Percentiles rank a stretch among this genome's conserved stretches.
Evolutionary conservation across 306 rosid genomes (phyloP).

Genomic region (Lithocarpus polystachyus): DNA sequence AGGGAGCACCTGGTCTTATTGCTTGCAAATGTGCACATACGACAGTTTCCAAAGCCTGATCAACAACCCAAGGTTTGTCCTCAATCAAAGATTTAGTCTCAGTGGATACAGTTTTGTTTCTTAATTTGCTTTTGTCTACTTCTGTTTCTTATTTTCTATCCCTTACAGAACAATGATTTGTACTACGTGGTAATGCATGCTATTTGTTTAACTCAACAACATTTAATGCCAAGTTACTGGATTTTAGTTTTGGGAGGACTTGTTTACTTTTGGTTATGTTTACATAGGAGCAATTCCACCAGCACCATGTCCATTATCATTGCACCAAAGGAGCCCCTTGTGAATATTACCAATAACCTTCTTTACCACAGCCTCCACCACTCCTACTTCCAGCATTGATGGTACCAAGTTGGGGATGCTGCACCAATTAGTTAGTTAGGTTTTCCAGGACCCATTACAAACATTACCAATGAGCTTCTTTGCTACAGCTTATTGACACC

Average conservation of each 20-base stretch:
- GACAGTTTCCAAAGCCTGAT: constrained; percentile 94
- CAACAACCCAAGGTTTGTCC: constrained; percentile 93
- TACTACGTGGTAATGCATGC: background rate
- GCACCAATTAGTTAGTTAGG: no score
- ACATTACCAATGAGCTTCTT: background rate
- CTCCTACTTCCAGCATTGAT: no score
- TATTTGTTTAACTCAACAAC: background rate
- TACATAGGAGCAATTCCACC: background rate
- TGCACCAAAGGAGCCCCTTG: background rate
- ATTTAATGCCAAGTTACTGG: background rate
- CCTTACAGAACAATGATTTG: background rate
- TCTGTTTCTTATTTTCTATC: background rate
- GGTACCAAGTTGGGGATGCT: no score
- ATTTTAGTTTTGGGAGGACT: background rate
- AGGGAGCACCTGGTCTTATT: constrained; percentile 90
- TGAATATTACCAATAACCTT: background rate
- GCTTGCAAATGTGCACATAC: constrained; percentile 95
- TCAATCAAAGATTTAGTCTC: background rate
- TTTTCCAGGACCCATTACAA: no score
- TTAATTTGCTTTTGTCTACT: background rate
- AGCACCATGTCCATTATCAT: background rate
- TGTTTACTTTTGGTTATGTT: background rate
- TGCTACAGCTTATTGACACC: background rate
- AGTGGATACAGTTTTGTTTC: background rate
- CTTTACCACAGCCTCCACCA: no score